Percentiles rank a stretch among this genome's conserved stretches.
Evolutionary conservation across 805 yeast species (phyloP).

Genomic region (Hanseniaspora singularis): DNA sequence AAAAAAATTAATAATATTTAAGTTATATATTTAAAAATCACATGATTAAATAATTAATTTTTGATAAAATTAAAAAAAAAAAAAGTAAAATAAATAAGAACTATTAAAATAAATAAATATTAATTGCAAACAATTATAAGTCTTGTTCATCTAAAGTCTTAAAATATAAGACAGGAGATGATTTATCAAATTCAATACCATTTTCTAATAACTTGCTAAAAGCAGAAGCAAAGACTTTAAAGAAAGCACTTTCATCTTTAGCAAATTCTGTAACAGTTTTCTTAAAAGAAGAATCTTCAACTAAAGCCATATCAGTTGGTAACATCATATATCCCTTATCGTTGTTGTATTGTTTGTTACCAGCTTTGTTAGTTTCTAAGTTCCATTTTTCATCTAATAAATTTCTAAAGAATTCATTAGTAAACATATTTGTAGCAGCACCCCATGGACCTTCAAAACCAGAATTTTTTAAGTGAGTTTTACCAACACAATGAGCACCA

Average conservation of each 20-base stretch:
- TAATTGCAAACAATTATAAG: not conserved
- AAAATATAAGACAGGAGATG: slow-evolving; percentile 36
- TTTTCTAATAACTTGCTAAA: slow-evolving; percentile 64
- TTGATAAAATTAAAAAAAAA: not conserved
- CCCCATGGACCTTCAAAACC: slow-evolving; percentile 92
- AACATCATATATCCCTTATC: slow-evolving; percentile 71
- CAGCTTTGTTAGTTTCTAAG: slow-evolving; percentile 44
- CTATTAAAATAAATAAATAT: not conserved
- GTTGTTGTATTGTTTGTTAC: slow-evolving; percentile 53
- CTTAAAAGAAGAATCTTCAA: slow-evolving; percentile 48
- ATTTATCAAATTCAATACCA: slow-evolving; percentile 55
- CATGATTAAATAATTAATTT: not conserved
- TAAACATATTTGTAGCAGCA: slow-evolving; percentile 58
- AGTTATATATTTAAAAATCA: too few relatives aligned
- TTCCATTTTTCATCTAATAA: slow-evolving; percentile 46
- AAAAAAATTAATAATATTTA: not conserved
- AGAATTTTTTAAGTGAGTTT: slow-evolving; percentile 56
- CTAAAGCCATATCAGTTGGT: slow-evolving; percentile 63
- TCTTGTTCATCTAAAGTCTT: slow-evolving; percentile 64
- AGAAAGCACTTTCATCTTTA: slow-evolving; percentile 48
- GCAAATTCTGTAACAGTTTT: slow-evolving; percentile 59
- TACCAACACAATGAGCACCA: slow-evolving; percentile 69
- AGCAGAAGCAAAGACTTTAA: slow-evolving; percentile 50
- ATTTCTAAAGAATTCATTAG: slow-evolving; percentile 57
- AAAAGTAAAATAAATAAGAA: not conserved